Conservation (phyloP, 164 flowering plant genomes). For the Warburgia ugandensis region DNA sequence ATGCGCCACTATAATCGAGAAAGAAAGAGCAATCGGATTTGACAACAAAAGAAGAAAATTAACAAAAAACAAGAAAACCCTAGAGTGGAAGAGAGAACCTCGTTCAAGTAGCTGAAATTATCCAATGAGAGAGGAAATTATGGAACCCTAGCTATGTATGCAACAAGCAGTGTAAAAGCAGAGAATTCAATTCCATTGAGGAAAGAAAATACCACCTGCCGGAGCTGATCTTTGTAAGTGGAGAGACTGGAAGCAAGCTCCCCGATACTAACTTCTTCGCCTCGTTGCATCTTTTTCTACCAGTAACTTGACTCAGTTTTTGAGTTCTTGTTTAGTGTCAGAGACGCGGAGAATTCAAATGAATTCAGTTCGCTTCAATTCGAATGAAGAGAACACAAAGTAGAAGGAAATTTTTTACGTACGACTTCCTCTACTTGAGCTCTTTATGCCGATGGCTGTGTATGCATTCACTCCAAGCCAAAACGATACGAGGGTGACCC, state of each 20-base stretch:
- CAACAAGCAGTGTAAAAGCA: background rate
- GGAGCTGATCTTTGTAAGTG: slow-evolving; percentile 74
- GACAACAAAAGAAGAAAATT: background rate
- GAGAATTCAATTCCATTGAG: background rate
- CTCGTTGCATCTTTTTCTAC: slow-evolving; percentile 34
- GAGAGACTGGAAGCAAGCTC: slow-evolving; percentile 76
- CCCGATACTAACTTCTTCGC: slow-evolving; percentile 69
- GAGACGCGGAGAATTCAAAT: no score
- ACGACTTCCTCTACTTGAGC: no score
- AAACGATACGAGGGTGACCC: no score
- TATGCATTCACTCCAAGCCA: no score
- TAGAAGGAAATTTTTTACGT: no score
- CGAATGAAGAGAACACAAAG: no score
- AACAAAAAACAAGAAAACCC: background rate
- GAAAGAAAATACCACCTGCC: slow-evolving; percentile 43
- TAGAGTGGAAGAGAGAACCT: background rate
- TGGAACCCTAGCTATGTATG: background rate
- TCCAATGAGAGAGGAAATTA: background rate
- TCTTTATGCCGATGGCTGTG: no score
- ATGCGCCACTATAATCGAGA: no score
- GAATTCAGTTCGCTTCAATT: no score
- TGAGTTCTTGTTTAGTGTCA: no score
- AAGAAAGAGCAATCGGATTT: no score
- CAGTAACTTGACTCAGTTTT: no score
- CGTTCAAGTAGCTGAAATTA: background rate